These are phyloP conservation scores for Avena sativa DNA, from an alignment of 176 grass and related monocot species.

Conservation along the genomic window DNA sequence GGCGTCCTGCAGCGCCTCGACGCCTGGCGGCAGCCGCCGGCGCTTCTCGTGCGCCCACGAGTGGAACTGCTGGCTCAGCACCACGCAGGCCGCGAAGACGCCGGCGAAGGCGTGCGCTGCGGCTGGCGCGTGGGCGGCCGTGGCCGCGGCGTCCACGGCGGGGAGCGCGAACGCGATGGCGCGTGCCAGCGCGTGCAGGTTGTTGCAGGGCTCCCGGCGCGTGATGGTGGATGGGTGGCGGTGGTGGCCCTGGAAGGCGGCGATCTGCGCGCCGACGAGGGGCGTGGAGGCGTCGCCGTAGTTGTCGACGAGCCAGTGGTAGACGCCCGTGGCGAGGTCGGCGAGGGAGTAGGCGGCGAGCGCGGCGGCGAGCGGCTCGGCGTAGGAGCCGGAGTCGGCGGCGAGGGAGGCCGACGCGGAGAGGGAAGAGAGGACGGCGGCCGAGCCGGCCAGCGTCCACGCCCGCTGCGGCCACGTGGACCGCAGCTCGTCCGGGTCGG, in stretches of 20 bases:
- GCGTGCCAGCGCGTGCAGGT: conserved; percentile 74
- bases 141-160: conserved; percentile 21
- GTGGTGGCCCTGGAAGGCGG: conserved; percentile 94
- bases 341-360: conserved; percentile 67
- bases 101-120: conserved; percentile 66
- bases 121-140: conserved; percentile 19
- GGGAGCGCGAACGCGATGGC: conserved; percentile 45
- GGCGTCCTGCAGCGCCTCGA: conserved; percentile 65
- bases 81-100: conserved; percentile 61
- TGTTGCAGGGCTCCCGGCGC: conserved; percentile 67
- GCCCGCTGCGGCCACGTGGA: conserved; percentile 84
- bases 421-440: conserved; percentile 65
- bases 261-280: conserved; percentile 70
- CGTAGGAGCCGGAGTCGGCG: conserved; percentile 28
- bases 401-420: conserved; percentile 61
- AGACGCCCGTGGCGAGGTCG: conserved; percentile 80
- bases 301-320: conserved; percentile 95
- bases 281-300: conserved; percentile 79
- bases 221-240: conserved; percentile 73
- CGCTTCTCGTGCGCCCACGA: conserved; percentile 82
- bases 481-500: conserved; percentile 52
- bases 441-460: conserved; percentile 74
- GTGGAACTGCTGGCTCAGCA: conserved; percentile 96
- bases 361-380: conserved; percentile 40
- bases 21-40: conserved; percentile 53